Conservation (phyloP, 2,329 filamentous ascomycete species). For the Clonostachys rosea region DNA sequence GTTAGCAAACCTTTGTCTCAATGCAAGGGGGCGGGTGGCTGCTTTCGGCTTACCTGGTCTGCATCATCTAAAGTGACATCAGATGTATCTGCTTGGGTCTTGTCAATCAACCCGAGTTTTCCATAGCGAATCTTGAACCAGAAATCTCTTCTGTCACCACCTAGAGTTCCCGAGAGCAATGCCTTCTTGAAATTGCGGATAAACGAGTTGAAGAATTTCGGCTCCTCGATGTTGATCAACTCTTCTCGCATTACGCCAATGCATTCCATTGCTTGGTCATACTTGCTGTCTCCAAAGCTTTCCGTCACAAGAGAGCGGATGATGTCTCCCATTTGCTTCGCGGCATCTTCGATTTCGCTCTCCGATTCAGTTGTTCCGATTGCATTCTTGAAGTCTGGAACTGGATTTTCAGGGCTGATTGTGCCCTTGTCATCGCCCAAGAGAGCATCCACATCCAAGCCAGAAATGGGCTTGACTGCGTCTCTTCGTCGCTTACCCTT, state of each 20-base stretch:
- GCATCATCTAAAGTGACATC: slow-evolving; percentile 67
- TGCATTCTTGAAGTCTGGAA: slow-evolving; percentile 86
- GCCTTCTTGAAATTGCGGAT: slow-evolving; percentile 67
- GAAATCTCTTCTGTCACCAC: slow-evolving; percentile 75
- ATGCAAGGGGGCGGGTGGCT: no score
- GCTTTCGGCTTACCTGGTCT: slow-evolving; percentile 38
- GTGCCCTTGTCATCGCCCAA: slow-evolving; percentile 50
- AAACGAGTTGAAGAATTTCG: slow-evolving; percentile 72
- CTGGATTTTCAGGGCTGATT: slow-evolving; percentile 66
- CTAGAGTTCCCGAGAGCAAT: slow-evolving; percentile 63
- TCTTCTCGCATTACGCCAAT: slow-evolving; percentile 75
- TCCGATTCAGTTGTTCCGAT: slow-evolving; percentile 58
- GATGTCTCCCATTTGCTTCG: slow-evolving; percentile 70
- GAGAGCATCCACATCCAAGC: slow-evolving; percentile 79
- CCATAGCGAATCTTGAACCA: slow-evolving; percentile 70
- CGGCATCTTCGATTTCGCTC: slow-evolving; percentile 59
- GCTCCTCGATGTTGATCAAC: slow-evolving; percentile 70
- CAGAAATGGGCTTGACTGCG: slow-evolving; percentile 77
- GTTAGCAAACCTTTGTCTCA: slow-evolving; percentile 13
- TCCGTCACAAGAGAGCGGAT: slow-evolving; percentile 64
- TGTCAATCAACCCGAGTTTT: slow-evolving; percentile 69
- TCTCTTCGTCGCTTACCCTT: slow-evolving; percentile 71
- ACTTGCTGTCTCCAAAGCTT: slow-evolving; percentile 72
- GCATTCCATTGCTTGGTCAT: slow-evolving; percentile 70
- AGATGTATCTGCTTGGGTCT: slow-evolving; percentile 56